Evolutionary conservation across 2,329 filamentous ascomycete genomes (phyloP).

Genomic region (Pyrenophora graminea): DNA sequence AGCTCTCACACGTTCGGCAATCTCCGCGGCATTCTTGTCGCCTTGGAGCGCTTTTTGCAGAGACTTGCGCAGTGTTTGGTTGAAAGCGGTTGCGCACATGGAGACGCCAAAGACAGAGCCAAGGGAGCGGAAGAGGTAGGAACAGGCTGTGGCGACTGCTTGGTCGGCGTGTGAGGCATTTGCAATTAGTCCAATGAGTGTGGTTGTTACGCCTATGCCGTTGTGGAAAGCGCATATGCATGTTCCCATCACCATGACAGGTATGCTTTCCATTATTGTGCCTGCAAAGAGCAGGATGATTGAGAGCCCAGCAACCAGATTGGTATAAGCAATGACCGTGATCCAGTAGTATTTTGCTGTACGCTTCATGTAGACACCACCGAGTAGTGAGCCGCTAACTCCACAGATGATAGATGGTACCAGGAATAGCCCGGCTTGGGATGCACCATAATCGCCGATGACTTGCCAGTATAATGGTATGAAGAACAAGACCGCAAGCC

Average conservation of each 20-base stretch:
- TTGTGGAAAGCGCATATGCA: conserved; percentile 59
- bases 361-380: conserved; percentile 69
- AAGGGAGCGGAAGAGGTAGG: conserved; percentile 78
- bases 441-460: conserved; percentile 66
- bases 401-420: conserved; percentile 67
- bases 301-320: conserved; percentile 60
- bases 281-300: conserved; percentile 64
- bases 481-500: conserved; percentile 68
- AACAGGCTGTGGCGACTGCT: conserved; percentile 76
- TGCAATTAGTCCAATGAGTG: conserved; percentile 71
- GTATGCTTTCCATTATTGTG: conserved; percentile 53
- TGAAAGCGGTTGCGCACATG: conserved; percentile 71
- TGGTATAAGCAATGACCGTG: conserved; percentile 61
- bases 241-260: conserved; percentile 62
- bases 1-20: conserved; percentile 70
- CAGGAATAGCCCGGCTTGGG: conserved; percentile 66
- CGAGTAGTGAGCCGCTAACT: conserved; percentile 67
- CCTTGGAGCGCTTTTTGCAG: conserved; percentile 60
- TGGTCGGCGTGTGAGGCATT: conserved; percentile 70
- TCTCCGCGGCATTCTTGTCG: conserved; percentile 64
- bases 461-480: conserved; percentile 80
- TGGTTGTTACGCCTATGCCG: conserved; percentile 69
- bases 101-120: conserved; percentile 69
- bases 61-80: conserved; percentile 65
- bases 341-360: conserved; percentile 74